Base-by-base conservation (phyloP, 331 rosid genomes). In the Pyrus hybrid region DNA sequence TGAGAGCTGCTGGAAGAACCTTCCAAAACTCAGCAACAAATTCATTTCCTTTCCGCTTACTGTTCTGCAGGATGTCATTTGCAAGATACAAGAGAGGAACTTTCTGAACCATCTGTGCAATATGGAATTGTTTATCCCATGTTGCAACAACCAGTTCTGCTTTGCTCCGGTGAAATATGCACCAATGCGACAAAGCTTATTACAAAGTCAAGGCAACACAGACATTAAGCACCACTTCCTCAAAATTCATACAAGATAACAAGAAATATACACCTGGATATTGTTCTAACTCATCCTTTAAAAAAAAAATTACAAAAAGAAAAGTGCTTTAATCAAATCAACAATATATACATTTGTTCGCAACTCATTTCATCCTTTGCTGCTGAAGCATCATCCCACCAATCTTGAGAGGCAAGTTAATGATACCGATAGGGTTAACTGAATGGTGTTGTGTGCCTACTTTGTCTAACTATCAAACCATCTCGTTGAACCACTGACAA, bases 1-100 rank as follows among this genome's bases (percentile, higher is more conserved):
- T 91, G 69, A 91, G 89, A 5, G 98, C 97, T 17, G 67, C 70
- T 18, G 97, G 96, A 68, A 93, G 97, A 85, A 91, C 94, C 83
- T 91, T 93, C 98, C 98, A 93, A 83, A 91, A 93, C 76, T 88
- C 97, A 0, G 87, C 32, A 54, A 93, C 98, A 76, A 93, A 93
- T 79, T 93, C 97, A 76, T 93, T 91, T 84, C 98, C 98, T 67
- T 93, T 93, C 23, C 91, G 91, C 86, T 89, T 91, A 83, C 98
- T 91, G 79, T 93, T 93, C 87, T 93, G 98, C 66, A 93, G 78
- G 78, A 93, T 90, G 87, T 93, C 98, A 82, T 93, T 91, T 12
- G 97, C 94, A 74, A 93, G 96, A 77, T 90, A 91, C 69, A 93
- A 79, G 67, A 93, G 93, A 53, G 91, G 93, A 33, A 93, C 87